These are phyloP conservation scores for Lupinus albus DNA, from an alignment of 306 rosid species.

Conservation along the genomic window DNA sequence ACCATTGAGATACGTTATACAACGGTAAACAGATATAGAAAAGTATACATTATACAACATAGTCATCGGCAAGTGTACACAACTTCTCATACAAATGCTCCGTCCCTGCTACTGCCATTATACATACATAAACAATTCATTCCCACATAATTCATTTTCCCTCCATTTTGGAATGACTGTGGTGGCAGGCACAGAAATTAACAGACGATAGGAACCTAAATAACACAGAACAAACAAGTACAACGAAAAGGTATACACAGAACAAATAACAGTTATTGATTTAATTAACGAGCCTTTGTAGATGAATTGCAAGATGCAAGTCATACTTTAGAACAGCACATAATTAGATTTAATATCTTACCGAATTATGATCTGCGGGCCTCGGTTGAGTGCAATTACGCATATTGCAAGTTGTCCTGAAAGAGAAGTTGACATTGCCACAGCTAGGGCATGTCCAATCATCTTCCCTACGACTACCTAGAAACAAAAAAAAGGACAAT, in stretches of 20 bases:
- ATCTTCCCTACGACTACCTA: slow-evolving; percentile 82
- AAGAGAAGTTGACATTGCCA: slow-evolving; percentile 80
- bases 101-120: not conserved
- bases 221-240: not conserved
- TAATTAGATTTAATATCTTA: slow-evolving; percentile 35
- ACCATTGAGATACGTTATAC: not conserved
- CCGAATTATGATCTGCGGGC: slow-evolving; percentile 71
- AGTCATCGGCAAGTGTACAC: not conserved
- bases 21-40: not conserved
- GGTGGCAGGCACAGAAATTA: not conserved
- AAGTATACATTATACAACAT: not conserved
- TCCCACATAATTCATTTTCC: not conserved
- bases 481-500: slow-evolving; percentile 30
- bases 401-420: slow-evolving; percentile 83
- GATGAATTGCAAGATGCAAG: not conserved
- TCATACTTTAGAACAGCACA: not conserved
- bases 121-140: not conserved
- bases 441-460: slow-evolving; percentile 85
- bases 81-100: not conserved
- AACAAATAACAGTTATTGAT: not conserved
- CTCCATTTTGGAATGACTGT: not conserved
- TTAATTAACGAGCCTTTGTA: not conserved
- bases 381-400: slow-evolving; percentile 81
- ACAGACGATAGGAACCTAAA: not conserved
- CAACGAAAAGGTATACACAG: not conserved